Evolutionary conservation across 805 yeast species (phyloP).

Genomic region (Gaillardinia entomophila): DNA sequence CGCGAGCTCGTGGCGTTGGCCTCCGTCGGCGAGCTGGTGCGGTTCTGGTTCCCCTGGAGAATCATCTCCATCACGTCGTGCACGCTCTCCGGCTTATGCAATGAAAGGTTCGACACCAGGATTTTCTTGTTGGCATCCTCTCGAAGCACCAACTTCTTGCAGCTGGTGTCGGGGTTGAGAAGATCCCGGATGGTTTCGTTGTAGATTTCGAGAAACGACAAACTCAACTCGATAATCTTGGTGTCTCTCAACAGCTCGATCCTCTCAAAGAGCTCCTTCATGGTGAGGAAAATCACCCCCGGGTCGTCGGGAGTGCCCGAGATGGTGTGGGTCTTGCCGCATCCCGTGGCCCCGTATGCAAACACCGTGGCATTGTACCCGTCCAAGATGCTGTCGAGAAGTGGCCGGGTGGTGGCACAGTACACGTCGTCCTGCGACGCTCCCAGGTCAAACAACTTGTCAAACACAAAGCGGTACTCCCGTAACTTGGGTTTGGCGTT

Average conservation of each 20-base stretch:
- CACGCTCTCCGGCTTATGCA: constrained; percentile 55
- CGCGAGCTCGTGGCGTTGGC: constrained; percentile 89
- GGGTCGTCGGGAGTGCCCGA: constrained; percentile 70
- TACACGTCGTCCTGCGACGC: constrained; percentile 67
- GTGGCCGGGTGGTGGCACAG: constrained; percentile 58
- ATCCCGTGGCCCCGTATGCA: constrained; percentile 97
- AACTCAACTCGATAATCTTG: constrained; percentile 51
- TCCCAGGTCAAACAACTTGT: constrained; percentile 63
- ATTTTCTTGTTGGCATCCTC: constrained; percentile 67
- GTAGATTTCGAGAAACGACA: constrained; percentile 82
- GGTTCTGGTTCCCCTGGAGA: constrained; percentile 60
- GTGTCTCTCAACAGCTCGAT: constrained; percentile 55
- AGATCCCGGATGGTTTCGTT: constrained; percentile 85
- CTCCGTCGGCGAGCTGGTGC: constrained; percentile 84
- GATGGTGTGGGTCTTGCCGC: constrained; percentile 94
- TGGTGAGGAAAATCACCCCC: constrained; percentile 73
- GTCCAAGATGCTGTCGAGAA: constrained; percentile 68
- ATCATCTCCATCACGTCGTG: constrained; percentile 78
- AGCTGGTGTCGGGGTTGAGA: constrained; percentile 48
- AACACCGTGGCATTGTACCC: constrained; percentile 90
- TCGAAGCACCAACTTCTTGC: constrained; percentile 51
- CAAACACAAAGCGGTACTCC: constrained; percentile 81
- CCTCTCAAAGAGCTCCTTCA: constrained; percentile 63
- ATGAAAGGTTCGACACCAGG: constrained; percentile 64
- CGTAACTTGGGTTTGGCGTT: constrained; percentile 44